Evolutionary conservation across 2,329 filamentous ascomycete species (phyloP).

Genomic region (Paecilomyces sp.): DNA sequence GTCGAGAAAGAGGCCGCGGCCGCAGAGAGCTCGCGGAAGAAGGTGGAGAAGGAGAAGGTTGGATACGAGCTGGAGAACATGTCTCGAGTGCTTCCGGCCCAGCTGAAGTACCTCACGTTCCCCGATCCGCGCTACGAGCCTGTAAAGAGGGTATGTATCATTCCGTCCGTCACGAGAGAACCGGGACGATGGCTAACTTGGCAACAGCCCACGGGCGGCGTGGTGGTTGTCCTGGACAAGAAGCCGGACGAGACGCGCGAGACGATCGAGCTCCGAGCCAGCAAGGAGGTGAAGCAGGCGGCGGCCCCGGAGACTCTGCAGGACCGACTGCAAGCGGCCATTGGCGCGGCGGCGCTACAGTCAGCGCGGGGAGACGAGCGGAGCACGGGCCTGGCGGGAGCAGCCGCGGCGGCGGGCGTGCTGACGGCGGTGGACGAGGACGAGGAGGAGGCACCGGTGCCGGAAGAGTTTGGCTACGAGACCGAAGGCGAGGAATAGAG

Average conservation of each 20-base stretch:
- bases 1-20: conserved; percentile 56
- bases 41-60: conserved; percentile 89
- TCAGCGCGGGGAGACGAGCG: conserved; percentile 22
- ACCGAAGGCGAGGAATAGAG: conserved; percentile 28
- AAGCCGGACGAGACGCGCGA: conserved; percentile 70
- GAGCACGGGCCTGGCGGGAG: conserved; percentile 37
- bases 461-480: conserved; percentile 41
- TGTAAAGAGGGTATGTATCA: conserved; percentile 68
- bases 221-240: conserved; percentile 83
- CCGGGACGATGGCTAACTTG: conserved; percentile 33
- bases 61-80: conserved; percentile 97
- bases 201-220: conserved; percentile 77
- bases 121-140: conserved; percentile 84
- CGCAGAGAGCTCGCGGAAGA: conserved; percentile 67
- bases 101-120: conserved; percentile 95
- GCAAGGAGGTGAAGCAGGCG: conserved; percentile 53
- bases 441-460: conserved; percentile 42
- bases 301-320: conserved; percentile 37
- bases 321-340: conserved; percentile 35
- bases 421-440: conserved; percentile 79
- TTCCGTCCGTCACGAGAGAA: neutral
- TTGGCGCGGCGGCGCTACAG: conserved; percentile 23
- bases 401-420: conserved; percentile 69
- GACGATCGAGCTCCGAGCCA: conserved; percentile 84
- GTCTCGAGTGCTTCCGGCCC: conserved; percentile 83